Conservation (phyloP, 1,139 yeast species). For the Lizanozyma gosingica region DNA sequence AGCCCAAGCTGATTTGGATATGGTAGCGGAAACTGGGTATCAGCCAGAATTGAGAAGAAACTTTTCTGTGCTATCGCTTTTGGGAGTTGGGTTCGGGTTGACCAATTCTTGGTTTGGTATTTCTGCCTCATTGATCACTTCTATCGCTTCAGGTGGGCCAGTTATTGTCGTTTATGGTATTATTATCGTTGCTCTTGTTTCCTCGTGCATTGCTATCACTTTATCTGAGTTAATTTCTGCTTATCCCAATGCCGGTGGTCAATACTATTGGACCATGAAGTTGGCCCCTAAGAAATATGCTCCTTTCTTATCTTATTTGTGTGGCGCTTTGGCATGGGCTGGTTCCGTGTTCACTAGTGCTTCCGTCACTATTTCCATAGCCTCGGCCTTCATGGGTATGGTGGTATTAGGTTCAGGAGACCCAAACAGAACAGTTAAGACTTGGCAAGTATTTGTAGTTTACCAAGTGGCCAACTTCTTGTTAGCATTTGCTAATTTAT, state of each 20-base stretch:
- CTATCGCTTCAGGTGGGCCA: slow-evolving; percentile 43
- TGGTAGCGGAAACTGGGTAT: slow-evolving; percentile 28
- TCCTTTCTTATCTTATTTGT: slow-evolving; percentile 40
- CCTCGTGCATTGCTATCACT: slow-evolving; percentile 31
- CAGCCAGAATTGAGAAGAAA: slow-evolving; percentile 37
- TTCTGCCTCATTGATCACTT: slow-evolving; percentile 40
- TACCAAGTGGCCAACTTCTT: slow-evolving; percentile 17
- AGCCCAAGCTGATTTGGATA: slow-evolving; percentile 17
- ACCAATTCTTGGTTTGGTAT: slow-evolving; percentile 51
- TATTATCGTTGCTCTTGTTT: slow-evolving; percentile 20
- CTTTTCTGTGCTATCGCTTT: slow-evolving; percentile 44
- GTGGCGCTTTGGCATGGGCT: slow-evolving; percentile 51
- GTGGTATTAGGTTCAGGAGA: slow-evolving; percentile 29
- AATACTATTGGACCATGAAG: slow-evolving; percentile 51
- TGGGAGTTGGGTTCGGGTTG: slow-evolving; percentile 42
- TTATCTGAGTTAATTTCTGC: slow-evolving; percentile 44
- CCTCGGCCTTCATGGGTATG: slow-evolving; percentile 41
- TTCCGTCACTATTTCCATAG: slow-evolving; percentile 43
- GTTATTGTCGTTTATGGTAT: slow-evolving; percentile 39
- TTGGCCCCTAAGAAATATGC: slow-evolving; percentile 43
- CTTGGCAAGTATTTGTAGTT: slow-evolving; percentile 46
- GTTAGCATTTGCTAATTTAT: slow-evolving; percentile 21
- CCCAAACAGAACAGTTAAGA: slow-evolving; percentile 31
- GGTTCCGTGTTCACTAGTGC: slow-evolving; percentile 51
- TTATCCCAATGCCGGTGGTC: slow-evolving; percentile 53